Conservation (phyloP, 108 stramenopile species). For the Nitzschia inconspicua region DNA sequence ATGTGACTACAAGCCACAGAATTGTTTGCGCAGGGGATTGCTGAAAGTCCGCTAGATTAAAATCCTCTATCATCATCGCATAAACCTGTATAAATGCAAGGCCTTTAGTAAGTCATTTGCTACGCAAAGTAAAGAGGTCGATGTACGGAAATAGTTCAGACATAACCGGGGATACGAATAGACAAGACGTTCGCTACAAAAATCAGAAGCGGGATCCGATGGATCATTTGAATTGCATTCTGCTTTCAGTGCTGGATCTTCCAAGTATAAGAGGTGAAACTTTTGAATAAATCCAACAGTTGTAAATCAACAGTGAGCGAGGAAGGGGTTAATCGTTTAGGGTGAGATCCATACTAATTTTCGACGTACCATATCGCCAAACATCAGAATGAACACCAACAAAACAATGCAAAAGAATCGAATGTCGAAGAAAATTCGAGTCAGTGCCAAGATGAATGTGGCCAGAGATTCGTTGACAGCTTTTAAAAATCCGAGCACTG, state of each 20-base stretch:
- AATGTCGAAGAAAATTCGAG: conserved; percentile 26
- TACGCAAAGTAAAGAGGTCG: no score
- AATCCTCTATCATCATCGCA: conserved; percentile 30
- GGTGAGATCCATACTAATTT: not conserved
- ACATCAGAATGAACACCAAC: conserved; percentile 25
- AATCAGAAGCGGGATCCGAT: not conserved
- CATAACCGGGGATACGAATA: conserved; percentile 13
- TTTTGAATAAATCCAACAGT: conserved; percentile 6
- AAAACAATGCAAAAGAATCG: conserved; percentile 28
- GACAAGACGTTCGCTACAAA: conserved; percentile 9
- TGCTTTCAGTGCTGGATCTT: no score
- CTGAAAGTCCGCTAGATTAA: conserved; percentile 23
- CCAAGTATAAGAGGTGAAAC: no score
- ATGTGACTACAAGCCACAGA: conserved; percentile 25
- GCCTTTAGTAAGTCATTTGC: no score
- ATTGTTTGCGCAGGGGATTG: not conserved
- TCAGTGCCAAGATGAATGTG: conserved; percentile 47
- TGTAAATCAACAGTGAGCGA: conserved; percentile 12
- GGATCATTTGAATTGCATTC: not conserved
- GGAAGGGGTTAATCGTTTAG: not conserved
- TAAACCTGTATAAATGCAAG: conserved; percentile 4
- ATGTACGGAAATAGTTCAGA: no score
- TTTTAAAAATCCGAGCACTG: conserved; percentile 41
- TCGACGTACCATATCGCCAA: conserved; percentile 22
- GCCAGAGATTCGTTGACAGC: conserved; percentile 47